Conservation (phyloP, 306 rosid species). For the Prinsepia uniflora region DNA sequence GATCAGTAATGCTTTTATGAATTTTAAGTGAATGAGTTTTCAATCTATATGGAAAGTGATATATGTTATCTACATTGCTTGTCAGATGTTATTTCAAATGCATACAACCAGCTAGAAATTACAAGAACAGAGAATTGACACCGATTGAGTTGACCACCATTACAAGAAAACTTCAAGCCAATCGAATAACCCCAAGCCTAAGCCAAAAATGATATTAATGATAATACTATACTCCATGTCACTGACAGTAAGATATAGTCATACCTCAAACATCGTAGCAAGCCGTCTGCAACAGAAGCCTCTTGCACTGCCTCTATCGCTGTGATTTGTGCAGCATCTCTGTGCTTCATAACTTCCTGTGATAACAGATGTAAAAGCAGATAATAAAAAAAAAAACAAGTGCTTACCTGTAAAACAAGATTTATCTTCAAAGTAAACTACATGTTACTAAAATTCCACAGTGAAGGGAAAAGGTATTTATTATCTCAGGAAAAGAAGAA, state of each 20-base stretch:
- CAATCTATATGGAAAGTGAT: neutral
- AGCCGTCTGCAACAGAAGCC: conserved; percentile 86
- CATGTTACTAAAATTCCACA: neutral
- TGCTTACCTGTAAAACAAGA: conserved; percentile 6
- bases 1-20: neutral
- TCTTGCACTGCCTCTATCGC: conserved; percentile 92
- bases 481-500: neutral
- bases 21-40: neutral
- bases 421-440: neutral
- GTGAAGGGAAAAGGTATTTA: neutral
- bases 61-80: neutral
- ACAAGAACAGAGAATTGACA: too few relatives aligned
- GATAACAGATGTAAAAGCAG: conserved; percentile 22
- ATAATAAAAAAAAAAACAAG: conserved; percentile 19
- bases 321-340: conserved; percentile 91
- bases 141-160: neutral
- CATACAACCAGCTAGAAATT: too few relatives aligned
- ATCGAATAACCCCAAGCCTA: neutral
- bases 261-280: conserved; percentile 88
- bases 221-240: neutral
- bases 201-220: neutral
- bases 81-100: too few relatives aligned
- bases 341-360: conserved; percentile 85
- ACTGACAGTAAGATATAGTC: neutral
- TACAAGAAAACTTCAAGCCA: neutral